phyloP scores from a whole-genome alignment of 192 early-diverging fungal species.

The Linnemannia schmuckeri region DNA sequence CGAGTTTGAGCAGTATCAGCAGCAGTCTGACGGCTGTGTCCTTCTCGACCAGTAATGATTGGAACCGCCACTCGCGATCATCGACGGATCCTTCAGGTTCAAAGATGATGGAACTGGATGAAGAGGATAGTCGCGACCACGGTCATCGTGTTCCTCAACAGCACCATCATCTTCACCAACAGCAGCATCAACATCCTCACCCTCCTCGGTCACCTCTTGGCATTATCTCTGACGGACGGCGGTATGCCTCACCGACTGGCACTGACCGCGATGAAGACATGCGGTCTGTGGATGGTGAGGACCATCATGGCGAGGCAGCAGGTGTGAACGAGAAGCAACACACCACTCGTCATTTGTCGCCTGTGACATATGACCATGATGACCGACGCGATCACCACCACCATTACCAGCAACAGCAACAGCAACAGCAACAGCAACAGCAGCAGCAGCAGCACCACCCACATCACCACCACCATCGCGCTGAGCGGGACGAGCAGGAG shows the following conservation, averaged over 20 bases:
- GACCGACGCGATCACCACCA: not conserved
- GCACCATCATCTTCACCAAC: not conserved
- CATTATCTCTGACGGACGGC: not conserved
- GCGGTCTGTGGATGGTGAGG: not conserved
- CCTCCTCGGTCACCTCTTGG: not conserved
- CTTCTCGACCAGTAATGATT: constrained; percentile 2
- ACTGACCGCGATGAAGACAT: constrained; percentile 40
- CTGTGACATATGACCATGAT: not conserved
- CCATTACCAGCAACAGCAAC: not conserved
- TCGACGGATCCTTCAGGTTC: constrained; percentile 1
- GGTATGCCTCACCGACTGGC: constrained; percentile 38
- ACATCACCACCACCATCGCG: not conserved
- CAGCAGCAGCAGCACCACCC: not conserved
- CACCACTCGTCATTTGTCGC: not conserved
- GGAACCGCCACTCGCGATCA: constrained; percentile 7
- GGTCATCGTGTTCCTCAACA: not conserved
- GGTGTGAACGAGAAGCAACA: not conserved
- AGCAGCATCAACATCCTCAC: not conserved
- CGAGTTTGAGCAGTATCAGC: constrained; percentile 39
- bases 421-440: not conserved
- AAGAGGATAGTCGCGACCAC: not conserved
- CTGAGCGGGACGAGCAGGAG: not conserved
- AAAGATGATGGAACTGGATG: constrained; percentile 1
- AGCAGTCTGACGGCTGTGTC: constrained; percentile 10
- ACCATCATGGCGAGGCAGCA: not conserved